Evolutionary conservation across 768 basidiomycete species (phyloP).

Genomic region (Boletus pseudopeckii): DNA sequence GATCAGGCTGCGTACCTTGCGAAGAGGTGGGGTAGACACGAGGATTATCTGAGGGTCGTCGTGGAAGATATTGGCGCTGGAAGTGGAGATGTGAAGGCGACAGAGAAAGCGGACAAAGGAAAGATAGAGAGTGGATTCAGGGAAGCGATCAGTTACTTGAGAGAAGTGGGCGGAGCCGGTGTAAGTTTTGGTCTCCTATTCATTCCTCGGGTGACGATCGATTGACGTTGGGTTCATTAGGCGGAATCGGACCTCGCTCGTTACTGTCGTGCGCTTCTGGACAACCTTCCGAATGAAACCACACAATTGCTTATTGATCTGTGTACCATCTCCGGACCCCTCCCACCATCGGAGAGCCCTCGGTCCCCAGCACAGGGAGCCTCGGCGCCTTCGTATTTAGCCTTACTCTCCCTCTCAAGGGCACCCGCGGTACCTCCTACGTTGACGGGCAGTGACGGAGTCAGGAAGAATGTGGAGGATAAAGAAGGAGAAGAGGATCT

Average conservation of each 20-base stretch:
- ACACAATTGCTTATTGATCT: slow-evolving; percentile 90
- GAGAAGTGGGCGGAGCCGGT: slow-evolving; percentile 71
- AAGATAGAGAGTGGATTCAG: slow-evolving; percentile 44
- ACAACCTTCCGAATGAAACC: slow-evolving; percentile 80
- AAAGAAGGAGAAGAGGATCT: slow-evolving; percentile 19
- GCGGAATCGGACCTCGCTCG: slow-evolving; percentile 83
- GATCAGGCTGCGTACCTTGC: slow-evolving; percentile 94
- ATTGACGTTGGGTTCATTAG: slow-evolving; percentile 36
- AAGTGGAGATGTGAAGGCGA: slow-evolving; percentile 1
- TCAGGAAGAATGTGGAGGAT: slow-evolving; percentile 18
- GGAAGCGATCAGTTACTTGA: slow-evolving; percentile 79
- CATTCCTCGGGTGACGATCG: not conserved
- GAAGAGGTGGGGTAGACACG: slow-evolving; percentile 84
- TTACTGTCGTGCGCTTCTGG: slow-evolving; percentile 85
- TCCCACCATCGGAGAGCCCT: slow-evolving; percentile 33
- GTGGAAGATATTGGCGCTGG: slow-evolving; percentile 77
- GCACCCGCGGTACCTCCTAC: slow-evolving; percentile 42
- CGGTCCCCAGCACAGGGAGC: slow-evolving; percentile 21
- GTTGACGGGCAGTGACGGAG: slow-evolving; percentile 32
- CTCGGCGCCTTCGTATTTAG: slow-evolving; percentile 63
- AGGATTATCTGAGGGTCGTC: slow-evolving; percentile 90
- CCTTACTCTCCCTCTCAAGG: slow-evolving; percentile 74
- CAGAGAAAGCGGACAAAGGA: slow-evolving; percentile 27
- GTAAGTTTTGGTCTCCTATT: slow-evolving; percentile 44
- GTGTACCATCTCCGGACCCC: slow-evolving; percentile 64